Conservation (phyloP, 176 grass and related monocot species). For the Aegilops bicornis region DNA sequence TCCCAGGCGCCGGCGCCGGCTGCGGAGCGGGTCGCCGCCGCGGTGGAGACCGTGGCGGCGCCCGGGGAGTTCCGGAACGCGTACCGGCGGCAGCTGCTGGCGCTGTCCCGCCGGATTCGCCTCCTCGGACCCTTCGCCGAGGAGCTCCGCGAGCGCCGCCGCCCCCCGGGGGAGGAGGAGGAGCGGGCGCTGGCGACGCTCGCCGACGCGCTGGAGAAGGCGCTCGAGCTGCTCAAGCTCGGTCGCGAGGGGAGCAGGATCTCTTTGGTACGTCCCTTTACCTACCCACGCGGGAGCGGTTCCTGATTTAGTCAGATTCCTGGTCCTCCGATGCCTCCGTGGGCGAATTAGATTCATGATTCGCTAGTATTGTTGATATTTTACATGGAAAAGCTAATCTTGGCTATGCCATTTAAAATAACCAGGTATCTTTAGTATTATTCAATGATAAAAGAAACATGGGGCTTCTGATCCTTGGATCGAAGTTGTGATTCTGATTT, state of each 20-base stretch:
- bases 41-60: constrained; percentile 32
- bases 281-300: not conserved
- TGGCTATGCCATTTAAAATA: not conserved
- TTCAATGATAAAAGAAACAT: not conserved
- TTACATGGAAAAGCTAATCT: not conserved
- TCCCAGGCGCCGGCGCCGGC: not conserved
- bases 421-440: not conserved
- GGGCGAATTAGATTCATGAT: not conserved
- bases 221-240: constrained; percentile 53
- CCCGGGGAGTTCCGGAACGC: constrained; percentile 62
- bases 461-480: not conserved
- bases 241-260: constrained; percentile 82
- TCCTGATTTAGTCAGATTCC: not conserved
- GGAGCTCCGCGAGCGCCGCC: constrained; percentile 62
- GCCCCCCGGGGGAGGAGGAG: not conserved
- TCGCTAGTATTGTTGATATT: not conserved
- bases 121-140: constrained; percentile 80
- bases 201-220: constrained; percentile 42
- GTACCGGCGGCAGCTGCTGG: constrained; percentile 68
- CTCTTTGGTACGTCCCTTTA: constrained; percentile 46
- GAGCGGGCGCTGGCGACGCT: constrained; percentile 50
- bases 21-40: constrained; percentile 11
- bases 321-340: not conserved
- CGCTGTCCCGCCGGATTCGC: constrained; percentile 62
- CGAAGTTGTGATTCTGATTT: not conserved